Conservation (phyloP, 257 asterid genomes). For the Schizonepeta tenuifolia region DNA sequence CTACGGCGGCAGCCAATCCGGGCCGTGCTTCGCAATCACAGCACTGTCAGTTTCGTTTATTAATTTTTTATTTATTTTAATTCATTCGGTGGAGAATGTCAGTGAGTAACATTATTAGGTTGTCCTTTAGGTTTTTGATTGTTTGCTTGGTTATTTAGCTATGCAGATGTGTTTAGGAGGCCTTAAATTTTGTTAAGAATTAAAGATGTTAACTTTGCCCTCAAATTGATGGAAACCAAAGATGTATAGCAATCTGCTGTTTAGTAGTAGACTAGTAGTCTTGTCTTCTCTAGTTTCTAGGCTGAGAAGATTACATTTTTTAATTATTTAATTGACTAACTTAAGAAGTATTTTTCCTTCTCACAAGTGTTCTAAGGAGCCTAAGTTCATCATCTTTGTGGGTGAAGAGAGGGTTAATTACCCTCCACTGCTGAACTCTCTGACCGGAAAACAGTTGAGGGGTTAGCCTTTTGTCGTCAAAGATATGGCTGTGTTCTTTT, state of each 20-base stretch:
- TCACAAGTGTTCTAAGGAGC: background rate
- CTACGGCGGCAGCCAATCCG: slow-evolving; percentile 41
- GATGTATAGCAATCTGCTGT: background rate
- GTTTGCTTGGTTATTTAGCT: background rate
- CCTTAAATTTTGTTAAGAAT: background rate
- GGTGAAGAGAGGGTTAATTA: background rate
- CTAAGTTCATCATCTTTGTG: background rate
- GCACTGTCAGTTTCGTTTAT: slow-evolving; percentile 40
- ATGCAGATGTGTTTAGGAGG: background rate
- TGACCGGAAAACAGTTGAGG: background rate
- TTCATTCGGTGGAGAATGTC: slow-evolving; percentile 1
- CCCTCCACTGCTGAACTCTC: background rate
- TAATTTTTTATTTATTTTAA: background rate
- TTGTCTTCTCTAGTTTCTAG: background rate
- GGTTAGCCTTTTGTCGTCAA: background rate
- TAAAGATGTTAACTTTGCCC: background rate
- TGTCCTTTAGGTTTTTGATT: background rate
- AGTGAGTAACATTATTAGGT: background rate
- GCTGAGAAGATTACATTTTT: background rate
- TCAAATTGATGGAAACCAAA: background rate
- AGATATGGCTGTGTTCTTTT: background rate
- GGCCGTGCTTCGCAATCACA: slow-evolving; percentile 54
- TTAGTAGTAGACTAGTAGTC: background rate
- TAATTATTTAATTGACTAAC: background rate
- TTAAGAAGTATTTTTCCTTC: background rate